These are phyloP conservation scores for Podaxis pistillaris DNA, from an alignment of 768 basidiomycete species.

Conservation along the genomic window DNA sequence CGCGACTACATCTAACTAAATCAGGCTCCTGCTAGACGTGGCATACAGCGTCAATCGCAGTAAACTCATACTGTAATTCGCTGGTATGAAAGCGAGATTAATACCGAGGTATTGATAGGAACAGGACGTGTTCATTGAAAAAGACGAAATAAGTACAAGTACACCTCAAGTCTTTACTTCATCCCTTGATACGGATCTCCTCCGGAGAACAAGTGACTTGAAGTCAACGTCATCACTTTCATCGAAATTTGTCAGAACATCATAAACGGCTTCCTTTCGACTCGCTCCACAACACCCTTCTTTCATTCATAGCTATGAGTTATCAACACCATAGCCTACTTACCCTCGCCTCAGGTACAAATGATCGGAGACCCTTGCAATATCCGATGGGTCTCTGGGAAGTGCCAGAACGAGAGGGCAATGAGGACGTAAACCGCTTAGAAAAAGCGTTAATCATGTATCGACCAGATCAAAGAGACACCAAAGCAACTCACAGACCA, in stretches of 20 bases:
- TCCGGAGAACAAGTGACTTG: neutral
- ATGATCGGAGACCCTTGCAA: constrained; percentile 32
- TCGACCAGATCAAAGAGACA: neutral
- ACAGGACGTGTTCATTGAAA: neutral
- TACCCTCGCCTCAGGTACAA: constrained; percentile 17
- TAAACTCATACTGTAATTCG: neutral
- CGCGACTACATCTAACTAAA: neutral
- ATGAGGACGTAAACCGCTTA: constrained; percentile 35
- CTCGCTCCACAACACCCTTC: neutral
- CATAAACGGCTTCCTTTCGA: neutral
- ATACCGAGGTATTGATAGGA: neutral
- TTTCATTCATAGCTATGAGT: constrained; percentile 3
- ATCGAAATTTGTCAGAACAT: neutral
- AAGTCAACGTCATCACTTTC: neutral
- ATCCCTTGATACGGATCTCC: neutral
- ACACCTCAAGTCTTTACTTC: neutral
- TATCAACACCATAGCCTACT: neutral
- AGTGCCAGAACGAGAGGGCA: constrained; percentile 39
- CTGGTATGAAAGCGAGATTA: neutral
- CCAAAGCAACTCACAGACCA: constrained; percentile 29
- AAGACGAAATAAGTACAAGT: neutral
- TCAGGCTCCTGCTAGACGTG: neutral
- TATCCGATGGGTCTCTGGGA: constrained; percentile 33
- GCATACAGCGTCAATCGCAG: neutral
- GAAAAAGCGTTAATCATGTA: neutral